Base-by-base conservation (phyloP, 768 basidiomycete species). In the Boletellus ananiceps region DNA sequence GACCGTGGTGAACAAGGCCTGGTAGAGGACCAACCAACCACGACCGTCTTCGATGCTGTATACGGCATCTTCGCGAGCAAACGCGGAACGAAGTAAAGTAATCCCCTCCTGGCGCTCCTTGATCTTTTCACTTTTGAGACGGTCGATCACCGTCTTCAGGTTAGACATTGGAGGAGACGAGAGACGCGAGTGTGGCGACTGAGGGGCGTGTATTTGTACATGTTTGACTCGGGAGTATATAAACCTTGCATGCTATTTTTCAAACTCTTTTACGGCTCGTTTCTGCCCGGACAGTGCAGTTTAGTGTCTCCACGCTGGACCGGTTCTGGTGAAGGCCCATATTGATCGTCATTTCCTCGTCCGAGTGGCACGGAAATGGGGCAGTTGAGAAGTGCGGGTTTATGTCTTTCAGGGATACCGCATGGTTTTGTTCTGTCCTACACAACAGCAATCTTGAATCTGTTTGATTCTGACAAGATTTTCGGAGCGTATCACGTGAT, bases 281-380 rank as follows among this genome's bases (percentile, higher is more conserved):
- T 84, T 86, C 84, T 86, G 84, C 84, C 83, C 83, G 84, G 76
- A 78, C 82, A 84, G 84, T 73, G 68, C 69, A 37, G 58, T 63
- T 64, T 45, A 37, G 70, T 68, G 67, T 71, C 67, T 73, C 78
- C 67, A 82, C 79, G 71, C 81, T 84, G 82, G 68, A 68, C 78
- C 82, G 84, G 84, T 86, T 86, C 84, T 86, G 84, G 82, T 84
- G 81, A 82, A 74, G 73, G 84, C 83, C 84, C 67, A 86, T 50
- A 86, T 47, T 44, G 52, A 83, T 44, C 72, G 40, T 75, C 63
- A 70, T 55, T 67, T 68, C 59, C 57, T 68, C 70, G 79, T 68
- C 75, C 73, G 76, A 82, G 80, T 75, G 79, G 68, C 77, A 70
- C 68, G 59, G 64, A 67, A 74, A 74, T 71, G 80, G n/a, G 79